Base-by-base conservation (phyloP, 441 rosid genomes). In the Pelargonium exstipulatum region DNA sequence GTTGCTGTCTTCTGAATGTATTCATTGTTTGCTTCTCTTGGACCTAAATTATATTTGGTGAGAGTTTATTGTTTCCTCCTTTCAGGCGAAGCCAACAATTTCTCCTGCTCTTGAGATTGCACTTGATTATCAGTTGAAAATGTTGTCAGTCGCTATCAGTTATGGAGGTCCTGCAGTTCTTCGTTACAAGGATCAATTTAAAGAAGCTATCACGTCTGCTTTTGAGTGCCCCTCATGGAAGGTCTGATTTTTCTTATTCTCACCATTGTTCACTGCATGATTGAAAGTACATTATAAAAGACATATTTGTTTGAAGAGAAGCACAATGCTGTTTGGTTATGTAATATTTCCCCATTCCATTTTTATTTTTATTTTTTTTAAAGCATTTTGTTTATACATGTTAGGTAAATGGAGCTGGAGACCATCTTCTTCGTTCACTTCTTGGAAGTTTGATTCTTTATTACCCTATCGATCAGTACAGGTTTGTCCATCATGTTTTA, bases 161-260 rank as follows among this genome's bases (percentile, higher is more conserved):
- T 92, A 88, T 77, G 99, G 88, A 75, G 99, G 97, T 62, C 83
- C 91, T 72, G 82, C 96, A 24, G 90, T 95, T 81, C 95, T 95
- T 70, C 84, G 69, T 62, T 88, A 80, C 85, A 87, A 79, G 86
- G 88, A 86, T 79, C 90, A 80, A 71, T 78, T 95, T 67, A 82
- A 83, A 67, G 98, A 92, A 81, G 96, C 90, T 66, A 83, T 95
- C 63, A 65, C 79, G 40, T 87, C 89, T 75, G 97, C 98, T 70
- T 92, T 95, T 79, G 95, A 95, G 74, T 89, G 91, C 69, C 95
- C 98, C 42, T 91, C 97, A 70, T 95, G 98, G 99, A 95, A 92
- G 99, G 99, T 93, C 81, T 76, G 51, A n/a, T 60, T 46, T 74
- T 29, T 51, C 68, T 69, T 40, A 64, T 60, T 40, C 64, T 76